phyloP scores from a whole-genome alignment of 225 moss, liverwort and hornwort species.

The Physcomitrellopsis africana region DNA sequence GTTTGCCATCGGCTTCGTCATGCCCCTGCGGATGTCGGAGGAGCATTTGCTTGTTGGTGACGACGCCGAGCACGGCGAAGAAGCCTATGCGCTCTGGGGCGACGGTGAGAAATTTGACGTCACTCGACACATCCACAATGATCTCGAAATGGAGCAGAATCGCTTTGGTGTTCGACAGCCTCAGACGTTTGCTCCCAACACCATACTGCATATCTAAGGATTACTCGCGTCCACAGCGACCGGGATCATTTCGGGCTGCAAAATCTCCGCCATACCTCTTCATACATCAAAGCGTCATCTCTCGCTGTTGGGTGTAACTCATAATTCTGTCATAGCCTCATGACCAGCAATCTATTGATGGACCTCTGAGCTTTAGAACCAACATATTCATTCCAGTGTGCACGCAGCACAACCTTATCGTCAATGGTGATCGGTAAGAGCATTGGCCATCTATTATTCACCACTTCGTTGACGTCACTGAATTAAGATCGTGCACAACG shows the following conservation, averaged over 20 bases:
- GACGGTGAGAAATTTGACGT: conserved; percentile 55
- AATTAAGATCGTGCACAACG: no score
- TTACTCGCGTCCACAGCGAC: background rate
- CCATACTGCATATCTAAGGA: conserved; percentile 40
- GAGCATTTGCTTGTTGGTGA: conserved; percentile 52
- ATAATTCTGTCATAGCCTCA: no score
- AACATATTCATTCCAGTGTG: no score
- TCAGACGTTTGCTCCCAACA: background rate
- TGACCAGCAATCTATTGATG: no score
- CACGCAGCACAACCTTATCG: no score
- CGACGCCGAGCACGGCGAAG: conserved; percentile 62
- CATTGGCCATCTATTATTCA: no score
- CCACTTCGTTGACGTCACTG: no score
- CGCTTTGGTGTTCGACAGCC: background rate
- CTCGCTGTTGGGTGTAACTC: no score
- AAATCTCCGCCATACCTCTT: no score
- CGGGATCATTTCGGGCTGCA: background rate
- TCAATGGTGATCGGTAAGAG: no score
- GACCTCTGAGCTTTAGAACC: no score
- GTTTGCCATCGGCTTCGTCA: conserved; percentile 38
- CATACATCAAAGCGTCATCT: no score
- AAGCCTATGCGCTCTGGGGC: conserved; percentile 61
- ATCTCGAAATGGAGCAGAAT: conserved; percentile 33
- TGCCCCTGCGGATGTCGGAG: conserved; percentile 50
- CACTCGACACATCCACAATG: conserved; percentile 7